Evolutionary conservation across 257 asterid genomes (phyloP), one percentile per base, ranked within the genome.

Genomic region (Linderniella brevidens): DNA sequence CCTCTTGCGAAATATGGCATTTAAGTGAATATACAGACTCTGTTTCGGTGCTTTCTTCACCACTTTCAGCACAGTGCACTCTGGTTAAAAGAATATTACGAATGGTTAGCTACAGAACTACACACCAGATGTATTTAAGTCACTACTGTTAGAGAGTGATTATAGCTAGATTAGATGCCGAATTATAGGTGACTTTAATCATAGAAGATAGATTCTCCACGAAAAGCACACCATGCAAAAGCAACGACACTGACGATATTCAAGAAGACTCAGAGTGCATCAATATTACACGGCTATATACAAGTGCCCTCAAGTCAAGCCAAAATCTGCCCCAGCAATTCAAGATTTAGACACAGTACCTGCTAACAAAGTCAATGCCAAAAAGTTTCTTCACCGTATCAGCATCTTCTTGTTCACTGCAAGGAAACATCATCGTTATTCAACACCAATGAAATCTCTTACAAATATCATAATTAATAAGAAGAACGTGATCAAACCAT

Each of bases 1-100:
- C 99, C 66, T 90, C 99, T 14, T 90, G 99, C 0, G 96, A 90
- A 57, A 90, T 90, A 73, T 86, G 96, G 71, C 99, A 90, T 67
- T 90, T 90, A 18, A 90, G 93, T 50, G 96, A 73, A 74, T 82
- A 82, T 39, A 90, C 96, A 0, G 92, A 71, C 68, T 90, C 99
- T 7, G 67, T 64, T 58, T 90, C 96, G 1, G 88, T 71, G 56
- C 94, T 85, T 73, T 90, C 99, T 59, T 90, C 99, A 57, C 94
- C 88, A 72, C 99, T 90, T 75, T 90, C 99, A 55, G 96, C 81
- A 59, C 99, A 90, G 59, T 90, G 95, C 47, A 90, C 65, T 88
- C 99, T 90, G 65, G 58, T 57, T 66, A 66, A 66, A 71, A 37
- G 32, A 25, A 25, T 25, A 25, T 25, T 25, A 25, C 3, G 6